These are phyloP conservation scores for Zygoascus meyerae DNA, from an alignment of 1,139 yeast genomes.

Conservation along the genomic window DNA sequence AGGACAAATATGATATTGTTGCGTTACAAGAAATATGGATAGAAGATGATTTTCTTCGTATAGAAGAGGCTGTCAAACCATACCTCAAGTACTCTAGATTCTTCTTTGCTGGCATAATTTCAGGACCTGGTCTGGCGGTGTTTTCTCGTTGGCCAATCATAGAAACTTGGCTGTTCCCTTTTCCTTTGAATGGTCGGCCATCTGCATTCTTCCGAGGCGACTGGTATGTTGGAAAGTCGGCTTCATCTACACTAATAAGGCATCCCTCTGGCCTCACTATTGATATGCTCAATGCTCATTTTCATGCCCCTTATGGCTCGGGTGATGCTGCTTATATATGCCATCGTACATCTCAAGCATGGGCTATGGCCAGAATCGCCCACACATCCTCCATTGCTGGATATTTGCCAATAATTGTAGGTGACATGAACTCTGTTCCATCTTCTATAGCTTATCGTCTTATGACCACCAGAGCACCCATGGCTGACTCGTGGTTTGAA, in stretches of 20 bases:
- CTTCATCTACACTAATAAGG: conserved; percentile 65
- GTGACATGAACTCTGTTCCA: conserved; percentile 87
- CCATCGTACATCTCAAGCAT: conserved; percentile 91
- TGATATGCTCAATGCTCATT: conserved; percentile 82
- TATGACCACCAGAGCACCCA: conserved; percentile 61
- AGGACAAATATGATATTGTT: conserved; percentile 65
- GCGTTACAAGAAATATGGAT: conserved; percentile 96
- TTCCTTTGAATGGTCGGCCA: conserved; percentile 91
- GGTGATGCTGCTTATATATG: conserved; percentile 91
- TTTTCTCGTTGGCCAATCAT: conserved; percentile 79
- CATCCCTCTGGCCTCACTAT: conserved; percentile 52
- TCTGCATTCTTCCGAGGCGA: conserved; percentile 93
- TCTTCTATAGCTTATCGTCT: conserved; percentile 77
- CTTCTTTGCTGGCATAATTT: conserved; percentile 64
- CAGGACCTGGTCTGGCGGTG: conserved; percentile 92
- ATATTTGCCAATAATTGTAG: conserved; percentile 80
- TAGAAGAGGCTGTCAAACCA: conserved; percentile 43
- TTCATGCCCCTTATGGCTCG: conserved; percentile 93
- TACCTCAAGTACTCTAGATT: conserved; percentile 50
- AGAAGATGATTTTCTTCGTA: conserved; percentile 68
- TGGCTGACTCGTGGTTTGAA: conserved; percentile 80
- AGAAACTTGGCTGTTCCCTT: conserved; percentile 70
- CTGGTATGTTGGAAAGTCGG: conserved; percentile 93
- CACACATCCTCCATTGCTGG: conserved; percentile 63
- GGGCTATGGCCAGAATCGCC: conserved; percentile 79